Percentiles rank a stretch among this genome's conserved stretches.
These are phyloP conservation scores for Schoenoplectus triqueter DNA, from an alignment of 202 grass and related monocot genomes.

Conservation along the genomic window DNA sequence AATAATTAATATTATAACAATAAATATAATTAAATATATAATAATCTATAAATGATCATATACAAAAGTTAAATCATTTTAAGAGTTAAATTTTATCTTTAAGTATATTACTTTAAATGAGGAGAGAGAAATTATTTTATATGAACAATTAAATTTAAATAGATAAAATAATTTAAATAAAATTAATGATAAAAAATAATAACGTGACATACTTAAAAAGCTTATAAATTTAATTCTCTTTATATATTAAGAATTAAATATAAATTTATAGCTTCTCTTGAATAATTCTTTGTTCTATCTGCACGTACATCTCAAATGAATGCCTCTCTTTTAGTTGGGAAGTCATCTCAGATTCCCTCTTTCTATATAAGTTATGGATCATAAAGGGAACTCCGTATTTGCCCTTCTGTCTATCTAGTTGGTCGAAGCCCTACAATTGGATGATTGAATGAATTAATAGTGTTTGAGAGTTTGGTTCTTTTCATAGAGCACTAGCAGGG, in stretches of 20 bases:
- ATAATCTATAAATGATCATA: too few relatives aligned
- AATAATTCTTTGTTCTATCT: background rate
- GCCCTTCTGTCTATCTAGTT: background rate
- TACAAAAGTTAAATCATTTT: too few relatives aligned
- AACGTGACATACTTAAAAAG: too few relatives aligned
- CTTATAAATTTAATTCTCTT: background rate
- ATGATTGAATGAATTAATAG: background rate
- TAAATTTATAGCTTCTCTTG: background rate
- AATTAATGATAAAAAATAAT: too few relatives aligned
- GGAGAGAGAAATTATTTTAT: too few relatives aligned
- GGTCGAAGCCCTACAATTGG: background rate
- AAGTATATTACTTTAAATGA: too few relatives aligned
- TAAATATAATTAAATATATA: too few relatives aligned
- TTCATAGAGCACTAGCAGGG: background rate
- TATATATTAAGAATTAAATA: background rate
- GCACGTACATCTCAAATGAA: conserved; percentile 4
- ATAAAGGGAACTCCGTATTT: background rate
- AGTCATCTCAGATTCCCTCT: background rate
- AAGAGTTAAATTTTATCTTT: too few relatives aligned
- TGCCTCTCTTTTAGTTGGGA: conserved; percentile 28
- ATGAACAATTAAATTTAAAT: too few relatives aligned
- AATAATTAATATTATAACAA: too few relatives aligned
- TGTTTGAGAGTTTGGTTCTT: background rate
- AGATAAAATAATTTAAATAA: too few relatives aligned
- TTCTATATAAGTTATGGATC: background rate